Percentiles rank a stretch among this genome's conserved stretches.
phyloP scores from a whole-genome alignment of 2,329 filamentous ascomycete genomes.

The Penicillium thymicola region DNA sequence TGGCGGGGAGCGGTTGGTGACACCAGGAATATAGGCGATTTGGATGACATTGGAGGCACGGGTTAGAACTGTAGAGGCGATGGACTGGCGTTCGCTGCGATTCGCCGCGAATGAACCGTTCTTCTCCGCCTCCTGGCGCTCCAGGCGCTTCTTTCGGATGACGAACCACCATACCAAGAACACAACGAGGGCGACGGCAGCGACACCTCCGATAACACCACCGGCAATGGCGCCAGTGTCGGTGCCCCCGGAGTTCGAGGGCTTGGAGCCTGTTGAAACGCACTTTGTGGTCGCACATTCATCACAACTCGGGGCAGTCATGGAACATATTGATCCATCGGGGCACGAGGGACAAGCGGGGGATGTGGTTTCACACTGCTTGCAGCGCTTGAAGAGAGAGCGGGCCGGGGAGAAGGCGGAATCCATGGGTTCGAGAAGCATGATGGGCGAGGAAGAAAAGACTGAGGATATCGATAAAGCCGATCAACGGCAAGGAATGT shows the following conservation, averaged over 20 bases:
- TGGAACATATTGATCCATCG: slow-evolving; percentile 55
- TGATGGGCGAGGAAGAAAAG: slow-evolving; percentile 19
- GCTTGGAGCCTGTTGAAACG: slow-evolving; percentile 9
- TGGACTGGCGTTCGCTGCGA: slow-evolving; percentile 71
- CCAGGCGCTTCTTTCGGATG: slow-evolving; percentile 69
- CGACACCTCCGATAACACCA: slow-evolving; percentile 81
- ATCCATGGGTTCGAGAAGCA: slow-evolving; percentile 26
- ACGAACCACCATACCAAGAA: slow-evolving; percentile 86
- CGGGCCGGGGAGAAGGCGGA: slow-evolving; percentile 21
- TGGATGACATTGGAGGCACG: slow-evolving; percentile 98
- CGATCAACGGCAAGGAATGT: slow-evolving; percentile 23
- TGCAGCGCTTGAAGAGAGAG: slow-evolving; percentile 46
- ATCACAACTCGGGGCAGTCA: slow-evolving; percentile 58
- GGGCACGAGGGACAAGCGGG: slow-evolving; percentile 62
- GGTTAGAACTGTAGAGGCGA: slow-evolving; percentile 92
- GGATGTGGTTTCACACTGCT: slow-evolving; percentile 51
- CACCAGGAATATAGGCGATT: slow-evolving; percentile 97
- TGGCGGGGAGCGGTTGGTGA: slow-evolving; percentile 84
- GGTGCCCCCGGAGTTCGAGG: slow-evolving; percentile 45
- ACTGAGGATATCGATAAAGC: slow-evolving; percentile 14
- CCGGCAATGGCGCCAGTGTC: slow-evolving; percentile 86
- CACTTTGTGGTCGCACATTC: slow-evolving; percentile 57
- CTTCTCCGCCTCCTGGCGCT: slow-evolving; percentile 58
- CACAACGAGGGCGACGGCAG: slow-evolving; percentile 67
- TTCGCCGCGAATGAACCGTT: slow-evolving; percentile 51